Base-by-base conservation (phyloP, 129 eudicot species). In the Tanacetum coccineum region DNA sequence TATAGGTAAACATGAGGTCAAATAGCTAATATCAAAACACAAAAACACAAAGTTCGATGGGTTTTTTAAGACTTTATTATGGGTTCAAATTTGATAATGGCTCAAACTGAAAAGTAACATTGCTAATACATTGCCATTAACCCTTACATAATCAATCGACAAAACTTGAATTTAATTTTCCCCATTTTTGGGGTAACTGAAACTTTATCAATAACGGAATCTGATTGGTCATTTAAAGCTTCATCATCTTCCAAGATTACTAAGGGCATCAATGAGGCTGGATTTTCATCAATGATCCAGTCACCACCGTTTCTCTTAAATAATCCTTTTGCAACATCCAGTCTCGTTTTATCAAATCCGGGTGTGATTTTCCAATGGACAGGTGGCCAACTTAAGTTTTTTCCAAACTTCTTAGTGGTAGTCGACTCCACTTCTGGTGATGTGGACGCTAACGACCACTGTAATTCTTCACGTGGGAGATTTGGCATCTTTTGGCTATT, bases 341-440 rank as follows among this genome's bases (percentile, higher is more conserved):
- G 46, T 32, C 46, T 66, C 20, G 3, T 26, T 63, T 72, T 57
- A 59, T 68, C 74, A 64, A 91, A 87, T 77, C 88, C 96, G 2
- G 96, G 96, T 18, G 96, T 92, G 21, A 86, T 84, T 82, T 75
- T 93, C 96, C 98, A 88, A 52, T 81, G 78, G 18, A 69, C 89
- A 59, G 95, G 98, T 28, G 96, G 96, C 96, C 98, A 92, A 40
- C 78, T 79, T 44, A 89, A 86, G 40, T 64, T 75, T 14, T 74
- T 80, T 36, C 10, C 42, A 6, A 36, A 36, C 10, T 36, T 36
- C 42, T 36, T 36, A 36, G 42, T 7, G 42, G 42, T 36, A 36
- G 42, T 6, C 9, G 42, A 8, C 10, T 6, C 42, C 42, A 7
- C 42, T 42, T 47, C 69, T 9, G 78, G 69, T 67, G 78, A 57